These are phyloP conservation scores for Taiwanofungus camphoratus DNA, from an alignment of 1,284 basidiomycete genomes.

Conservation along the genomic window DNA sequence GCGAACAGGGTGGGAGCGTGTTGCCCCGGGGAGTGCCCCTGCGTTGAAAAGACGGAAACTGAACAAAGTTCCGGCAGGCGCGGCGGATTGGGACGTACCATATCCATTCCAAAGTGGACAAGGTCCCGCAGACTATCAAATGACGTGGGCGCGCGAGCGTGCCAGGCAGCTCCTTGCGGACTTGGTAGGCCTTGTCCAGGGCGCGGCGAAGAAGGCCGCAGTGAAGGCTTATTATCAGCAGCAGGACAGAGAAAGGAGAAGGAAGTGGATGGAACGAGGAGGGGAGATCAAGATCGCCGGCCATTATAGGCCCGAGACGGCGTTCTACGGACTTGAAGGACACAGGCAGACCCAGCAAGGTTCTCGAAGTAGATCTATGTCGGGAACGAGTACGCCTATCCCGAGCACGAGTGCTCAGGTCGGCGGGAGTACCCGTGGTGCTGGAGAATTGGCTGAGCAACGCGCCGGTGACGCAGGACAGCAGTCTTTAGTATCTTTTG, in stretches of 20 bases:
- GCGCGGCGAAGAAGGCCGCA: conserved; percentile 35
- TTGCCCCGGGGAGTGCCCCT: conserved; percentile 20
- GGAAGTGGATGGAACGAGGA: conserved; percentile 15
- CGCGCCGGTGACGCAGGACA: not conserved
- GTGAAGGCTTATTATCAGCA: conserved; percentile 21
- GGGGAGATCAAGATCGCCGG: conserved; percentile 19
- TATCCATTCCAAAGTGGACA: conserved; percentile 68
- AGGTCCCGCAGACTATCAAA: conserved; percentile 54
- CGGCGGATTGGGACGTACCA: conserved; percentile 73
- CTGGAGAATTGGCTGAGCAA: not conserved
- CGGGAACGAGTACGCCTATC: not conserved
- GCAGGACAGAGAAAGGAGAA: conserved; percentile 6
- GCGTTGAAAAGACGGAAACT: conserved; percentile 56
- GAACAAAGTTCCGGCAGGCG: conserved; percentile 65
- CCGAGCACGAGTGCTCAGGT: not conserved
- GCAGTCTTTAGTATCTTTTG: conserved; percentile 12
- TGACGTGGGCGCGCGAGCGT: conserved; percentile 58
- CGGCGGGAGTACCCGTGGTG: not conserved
- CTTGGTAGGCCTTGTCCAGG: conserved; percentile 53
- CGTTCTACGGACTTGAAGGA: conserved; percentile 17
- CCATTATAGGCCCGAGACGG: conserved; percentile 32
- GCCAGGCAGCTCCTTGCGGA: conserved; percentile 56
- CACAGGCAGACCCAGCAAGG: conserved; percentile 5
- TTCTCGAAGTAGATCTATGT: not conserved
- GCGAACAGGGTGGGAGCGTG: conserved; percentile 7